Evolutionary conservation across 2,329 filamentous ascomycete species (phyloP).

Genomic region (Alternaria consortialis): DNA sequence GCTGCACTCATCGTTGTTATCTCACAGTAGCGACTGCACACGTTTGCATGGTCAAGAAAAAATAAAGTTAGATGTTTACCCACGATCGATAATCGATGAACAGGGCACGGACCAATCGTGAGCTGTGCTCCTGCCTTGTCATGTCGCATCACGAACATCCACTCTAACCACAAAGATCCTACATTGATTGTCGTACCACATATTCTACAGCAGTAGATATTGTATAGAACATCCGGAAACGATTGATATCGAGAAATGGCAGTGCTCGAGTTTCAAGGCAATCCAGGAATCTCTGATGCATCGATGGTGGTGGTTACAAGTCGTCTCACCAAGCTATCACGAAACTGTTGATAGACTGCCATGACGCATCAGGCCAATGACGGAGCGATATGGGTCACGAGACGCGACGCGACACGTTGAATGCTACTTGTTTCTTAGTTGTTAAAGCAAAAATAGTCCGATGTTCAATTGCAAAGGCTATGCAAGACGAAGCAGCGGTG

Average conservation of each 20-base stretch:
- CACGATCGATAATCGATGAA: neutral
- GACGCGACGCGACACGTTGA: slow-evolving; percentile 2
- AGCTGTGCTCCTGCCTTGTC: neutral
- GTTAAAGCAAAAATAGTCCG: neutral
- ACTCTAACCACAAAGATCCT: neutral
- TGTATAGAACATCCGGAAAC: neutral
- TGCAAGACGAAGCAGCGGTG: slow-evolving; percentile 16
- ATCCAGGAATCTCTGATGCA: neutral
- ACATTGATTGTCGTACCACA: neutral
- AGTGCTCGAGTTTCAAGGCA: neutral
- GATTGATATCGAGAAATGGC: too few species aligned
- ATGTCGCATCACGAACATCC: neutral
- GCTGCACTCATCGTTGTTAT: neutral
- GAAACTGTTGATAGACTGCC: slow-evolving; percentile 10
- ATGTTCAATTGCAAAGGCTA: neutral
- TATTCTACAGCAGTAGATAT: neutral
- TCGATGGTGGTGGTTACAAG: slow-evolving; percentile 3
- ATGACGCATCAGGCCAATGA: slow-evolving; percentile 6
- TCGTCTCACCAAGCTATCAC: slow-evolving; percentile 15
- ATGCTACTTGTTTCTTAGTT: slow-evolving; percentile 1
- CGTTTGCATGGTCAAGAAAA: neutral
- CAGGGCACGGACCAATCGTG: neutral
- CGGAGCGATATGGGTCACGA: neutral
- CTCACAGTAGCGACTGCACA: neutral
- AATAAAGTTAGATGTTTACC: neutral